Evolutionary conservation across 1,284 basidiomycete species (phyloP), one percentile per base, ranked within the genome.

Genomic region (Pseudozyma flocculosa): DNA sequence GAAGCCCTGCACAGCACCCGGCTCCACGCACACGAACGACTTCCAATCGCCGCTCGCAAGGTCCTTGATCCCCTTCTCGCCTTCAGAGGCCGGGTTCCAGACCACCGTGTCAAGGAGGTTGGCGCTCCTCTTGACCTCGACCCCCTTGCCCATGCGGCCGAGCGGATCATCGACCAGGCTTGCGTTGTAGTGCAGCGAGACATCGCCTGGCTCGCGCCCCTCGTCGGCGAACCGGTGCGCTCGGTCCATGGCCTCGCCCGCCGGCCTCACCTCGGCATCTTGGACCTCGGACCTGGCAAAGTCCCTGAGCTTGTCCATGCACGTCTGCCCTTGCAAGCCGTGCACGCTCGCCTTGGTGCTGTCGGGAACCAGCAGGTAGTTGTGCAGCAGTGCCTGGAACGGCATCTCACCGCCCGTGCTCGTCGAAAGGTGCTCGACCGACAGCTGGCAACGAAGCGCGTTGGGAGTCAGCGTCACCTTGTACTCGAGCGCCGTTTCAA

Each of bases 341-440:
- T 53, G 44, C 1, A 71, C 45, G 10, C 50, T 45, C 0, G 68
- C 54, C 37, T 56, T 63, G 41, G 65, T 57, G n/a, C 63, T 48
- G 36, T 68, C 58, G 9, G 78, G 78, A 4, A 80, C 62, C 14
- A 51, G 51, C 14, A 72, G 42, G 50, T 72, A 73, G 40, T 78
- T 75, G 71, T 80, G 79, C 21, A 80, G 66, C 19, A 80, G 68
- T 2, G 79, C 75, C 45, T 80, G 79, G 75, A 80, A 79, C 11
- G 69, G 63, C 50, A 80, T 48, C 2, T 55, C 70, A 5, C 54
- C 62, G 43, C 36, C 56, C 18, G 40, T 50, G 11, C 44, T 26
- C 23, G 54, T 29, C 5, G 48, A 21, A 24, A 52, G 23, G 42
- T 79, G 61, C 43, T 62, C 49, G 36, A 79, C 70, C 22, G 61